phyloP scores from a whole-genome alignment of 2,329 filamentous ascomycete species.

The Colletotrichum higginsianum region DNA sequence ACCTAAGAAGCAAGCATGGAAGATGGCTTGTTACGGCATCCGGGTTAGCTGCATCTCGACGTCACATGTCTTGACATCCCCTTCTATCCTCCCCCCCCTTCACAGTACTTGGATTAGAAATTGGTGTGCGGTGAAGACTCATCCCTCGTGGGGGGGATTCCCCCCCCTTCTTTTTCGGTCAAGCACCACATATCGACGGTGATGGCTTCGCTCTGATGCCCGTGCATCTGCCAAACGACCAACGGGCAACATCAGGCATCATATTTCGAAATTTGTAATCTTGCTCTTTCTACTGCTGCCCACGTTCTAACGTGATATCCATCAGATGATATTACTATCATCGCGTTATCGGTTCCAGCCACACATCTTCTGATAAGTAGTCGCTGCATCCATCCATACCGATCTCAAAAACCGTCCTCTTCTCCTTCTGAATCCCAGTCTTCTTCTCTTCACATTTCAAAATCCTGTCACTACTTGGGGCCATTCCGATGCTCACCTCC shows the following conservation, averaged over 20 bases:
- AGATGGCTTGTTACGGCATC: not conserved
- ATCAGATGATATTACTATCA: not conserved
- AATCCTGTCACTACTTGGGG: not conserved
- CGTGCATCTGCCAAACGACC: not conserved
- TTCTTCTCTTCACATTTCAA: not conserved
- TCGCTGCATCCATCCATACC: not conserved
- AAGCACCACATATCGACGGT: not conserved
- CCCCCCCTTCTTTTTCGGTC: not conserved
- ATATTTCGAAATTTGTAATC: not conserved
- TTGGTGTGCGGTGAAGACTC: not conserved
- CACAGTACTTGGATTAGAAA: not conserved
- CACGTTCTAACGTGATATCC: not conserved
- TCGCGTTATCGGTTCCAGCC: not conserved
- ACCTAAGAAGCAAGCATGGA: constrained; percentile 8
- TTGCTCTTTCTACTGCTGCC: not conserved
- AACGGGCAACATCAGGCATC: not conserved
- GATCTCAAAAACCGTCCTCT: too few relatives aligned
- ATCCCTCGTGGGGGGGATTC: not conserved
- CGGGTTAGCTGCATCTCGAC: constrained; percentile 14
- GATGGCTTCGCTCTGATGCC: not conserved
- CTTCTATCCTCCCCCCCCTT: not conserved
- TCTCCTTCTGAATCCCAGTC: too few relatives aligned
- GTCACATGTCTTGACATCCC: constrained; percentile 24
- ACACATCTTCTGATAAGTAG: too few relatives aligned
- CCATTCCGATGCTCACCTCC: not conserved